Evolutionary conservation across 345 rosid species (phyloP), one percentile per base, ranked within the genome.

Genomic region (Linum usitatissimum): DNA sequence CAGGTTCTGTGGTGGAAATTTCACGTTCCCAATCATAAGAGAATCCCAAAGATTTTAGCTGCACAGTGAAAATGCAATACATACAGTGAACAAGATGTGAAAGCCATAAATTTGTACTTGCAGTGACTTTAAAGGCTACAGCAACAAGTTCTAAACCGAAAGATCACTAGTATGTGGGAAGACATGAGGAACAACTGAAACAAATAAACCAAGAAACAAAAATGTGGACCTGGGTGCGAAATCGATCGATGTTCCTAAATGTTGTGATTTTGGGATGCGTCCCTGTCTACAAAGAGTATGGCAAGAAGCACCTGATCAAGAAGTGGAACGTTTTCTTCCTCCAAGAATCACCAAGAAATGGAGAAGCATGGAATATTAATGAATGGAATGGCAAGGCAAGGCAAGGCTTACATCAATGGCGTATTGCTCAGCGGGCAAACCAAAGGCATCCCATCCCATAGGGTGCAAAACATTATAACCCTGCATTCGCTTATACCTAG

Each of bases 371-470:
- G 54, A 17, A 36, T 60, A 63, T 28, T 3, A 28, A 9, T 48
- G 31, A 49, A n/a, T 49, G 71, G 12, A 39, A 57, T 31, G 0
- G 19, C 17, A 66, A 64, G 71, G 12, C 30, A 57, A 23, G 0
- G 19, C 14, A 66, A 64, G 62, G 63, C 55, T 57, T 63, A 92
- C 96, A 90, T 89, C 91, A 65, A 89, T 92, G 3, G 98, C 98
- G 53, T 89, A 89, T 68, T 92, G 98, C 79, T 92, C 96, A 3
- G 98, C 96, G 48, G 98, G 98, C 79, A 92, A 80, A 59, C 98
- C 98, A 62, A 92, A 92, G 30, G 98, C 96, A 86, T 92, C 98
- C 95, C 96, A 92, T 54, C 95, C 98, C 95, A 86, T 88, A 1
- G 95, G 98, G 63, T 89, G 98, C 79, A 92, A 70, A 62, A 92